A percentile compares a stretch with the other conserved stretches of the same genome.
phyloP scores from a whole-genome alignment of 164 flowering plant genomes.

The Sextonia rubra region DNA sequence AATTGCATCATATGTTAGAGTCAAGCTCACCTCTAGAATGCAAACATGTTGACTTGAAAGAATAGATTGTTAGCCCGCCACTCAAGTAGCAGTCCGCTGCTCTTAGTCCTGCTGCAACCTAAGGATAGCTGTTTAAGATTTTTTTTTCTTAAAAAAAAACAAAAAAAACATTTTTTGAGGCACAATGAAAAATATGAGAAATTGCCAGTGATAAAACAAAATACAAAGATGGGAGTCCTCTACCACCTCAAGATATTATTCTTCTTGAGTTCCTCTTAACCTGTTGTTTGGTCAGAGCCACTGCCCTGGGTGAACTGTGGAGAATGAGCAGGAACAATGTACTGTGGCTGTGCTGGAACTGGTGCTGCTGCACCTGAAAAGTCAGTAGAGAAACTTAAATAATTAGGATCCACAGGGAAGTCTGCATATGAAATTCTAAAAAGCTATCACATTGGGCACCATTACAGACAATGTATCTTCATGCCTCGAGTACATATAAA shows the following conservation, averaged over 20 bases:
- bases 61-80: too few species aligned
- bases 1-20: not conserved
- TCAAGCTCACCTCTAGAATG: too few species aligned
- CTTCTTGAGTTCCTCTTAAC: conserved; percentile 63
- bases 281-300: conserved; percentile 82
- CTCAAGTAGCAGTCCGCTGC: too few species aligned
- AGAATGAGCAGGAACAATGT: conserved; percentile 75
- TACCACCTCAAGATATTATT: conserved; percentile 25
- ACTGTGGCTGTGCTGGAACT: conserved; percentile 70
- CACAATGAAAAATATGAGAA: not conserved
- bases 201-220: not conserved
- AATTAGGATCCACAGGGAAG: not conserved
- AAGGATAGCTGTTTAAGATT: too few species aligned
- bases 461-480: not conserved
- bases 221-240: too few species aligned
- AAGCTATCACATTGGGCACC: too few species aligned
- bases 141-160: too few species aligned
- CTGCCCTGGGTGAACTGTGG: conserved; percentile 76
- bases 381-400: conserved; percentile 14
- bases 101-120: too few species aligned
- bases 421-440: not conserved
- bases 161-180: not conserved
- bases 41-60: too few species aligned
- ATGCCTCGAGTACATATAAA: not conserved
- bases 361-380: conserved; percentile 62